phyloP scores from a whole-genome alignment of 1,284 basidiomycete genomes.

The Apiotrichum gracile region DNA sequence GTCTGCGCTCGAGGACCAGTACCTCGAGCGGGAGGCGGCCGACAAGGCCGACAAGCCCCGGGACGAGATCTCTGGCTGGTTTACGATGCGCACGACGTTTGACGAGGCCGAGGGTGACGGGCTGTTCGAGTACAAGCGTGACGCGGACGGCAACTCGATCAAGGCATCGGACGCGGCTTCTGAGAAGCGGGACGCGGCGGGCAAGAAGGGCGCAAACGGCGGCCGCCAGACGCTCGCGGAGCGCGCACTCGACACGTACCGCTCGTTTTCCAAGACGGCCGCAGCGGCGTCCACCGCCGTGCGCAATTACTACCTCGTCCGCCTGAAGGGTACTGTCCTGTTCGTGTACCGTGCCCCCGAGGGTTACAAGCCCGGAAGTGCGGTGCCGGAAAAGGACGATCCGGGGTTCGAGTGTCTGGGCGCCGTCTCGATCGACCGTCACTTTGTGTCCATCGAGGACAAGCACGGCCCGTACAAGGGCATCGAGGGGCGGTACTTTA shows the following conservation, averaged over 20 bases:
- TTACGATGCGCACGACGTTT: constrained; percentile 75
- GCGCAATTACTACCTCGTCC: constrained; percentile 81
- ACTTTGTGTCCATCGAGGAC: constrained; percentile 67
- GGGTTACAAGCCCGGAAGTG: constrained; percentile 45
- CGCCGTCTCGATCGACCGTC: constrained; percentile 66
- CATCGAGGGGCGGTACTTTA: constrained; percentile 68
- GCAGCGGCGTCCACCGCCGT: constrained; percentile 35
- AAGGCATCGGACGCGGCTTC: not conserved
- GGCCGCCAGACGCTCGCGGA: constrained; percentile 54
- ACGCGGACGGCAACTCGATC: not conserved
- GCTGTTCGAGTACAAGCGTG: not conserved
- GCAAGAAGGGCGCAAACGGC: not conserved
- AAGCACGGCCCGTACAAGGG: constrained; percentile 50
- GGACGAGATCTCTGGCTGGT: constrained; percentile 57
- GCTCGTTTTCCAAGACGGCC: constrained; percentile 51
- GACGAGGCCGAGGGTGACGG: constrained; percentile 50
- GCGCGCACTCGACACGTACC: constrained; percentile 9
- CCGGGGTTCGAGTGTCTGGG: constrained; percentile 65
- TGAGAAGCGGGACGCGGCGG: not conserved
- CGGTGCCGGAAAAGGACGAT: constrained; percentile 6
- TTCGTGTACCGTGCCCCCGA: constrained; percentile 60
- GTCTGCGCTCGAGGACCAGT: constrained; percentile 20
- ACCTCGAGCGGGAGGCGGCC: constrained; percentile 1
- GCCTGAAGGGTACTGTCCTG: constrained; percentile 77
- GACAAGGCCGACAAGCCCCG: constrained; percentile 13